Base-by-base conservation (phyloP, 169 alveolate genomes). In the Cryptosporidium canis region DNA sequence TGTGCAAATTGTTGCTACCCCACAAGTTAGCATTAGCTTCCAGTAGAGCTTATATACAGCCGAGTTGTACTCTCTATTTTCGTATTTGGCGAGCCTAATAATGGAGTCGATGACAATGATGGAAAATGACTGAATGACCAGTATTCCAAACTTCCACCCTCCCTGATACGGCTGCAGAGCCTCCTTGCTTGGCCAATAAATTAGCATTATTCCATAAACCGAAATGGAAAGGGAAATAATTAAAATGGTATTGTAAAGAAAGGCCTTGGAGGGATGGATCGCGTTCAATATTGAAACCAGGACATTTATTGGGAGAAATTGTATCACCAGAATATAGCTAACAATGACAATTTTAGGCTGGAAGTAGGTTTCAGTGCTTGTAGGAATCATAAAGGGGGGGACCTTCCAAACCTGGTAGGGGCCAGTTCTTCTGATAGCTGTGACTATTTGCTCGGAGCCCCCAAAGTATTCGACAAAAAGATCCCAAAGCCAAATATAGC, bases 81-180 rank as follows among this genome's bases (percentile, higher is more conserved):
- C 84, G 31, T 70, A 70, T 33, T 58, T 55, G 2, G 77, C 77
- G 18, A 58, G 64, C 8, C 72, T 77, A 21, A 61, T 77, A 24
- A 77, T 29, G 21, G 72, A 58, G 27, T 77, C 87, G 24, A 77
- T 43, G 1, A 77, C 44, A 14, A 77, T 55, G 11, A 77, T 77
- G n/a, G 35, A 29, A 6, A 61, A 24, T 29, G 87, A 58, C 5
- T 39, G 70, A 27, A 58, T 37, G 3, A 77, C 24, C 35, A 77
- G 64, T 4, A 77, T 55, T 14, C 87, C 87, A 58, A 77, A 61
- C 18, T 77, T 77, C 87, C 87, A 77, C 16, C 87, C 87, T 1
- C 87, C 87, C 29, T 77, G 87, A 58, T 77, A 77, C 37, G 87
- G 87, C n/a, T 53, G 87, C 0, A 77, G 47, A 12, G 87, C 87